Percentiles rank a stretch among this genome's conserved stretches.
These are phyloP conservation scores for Fomitopsis pinicola DNA, from an alignment of 1,284 basidiomycete species.

Conservation along the genomic window DNA sequence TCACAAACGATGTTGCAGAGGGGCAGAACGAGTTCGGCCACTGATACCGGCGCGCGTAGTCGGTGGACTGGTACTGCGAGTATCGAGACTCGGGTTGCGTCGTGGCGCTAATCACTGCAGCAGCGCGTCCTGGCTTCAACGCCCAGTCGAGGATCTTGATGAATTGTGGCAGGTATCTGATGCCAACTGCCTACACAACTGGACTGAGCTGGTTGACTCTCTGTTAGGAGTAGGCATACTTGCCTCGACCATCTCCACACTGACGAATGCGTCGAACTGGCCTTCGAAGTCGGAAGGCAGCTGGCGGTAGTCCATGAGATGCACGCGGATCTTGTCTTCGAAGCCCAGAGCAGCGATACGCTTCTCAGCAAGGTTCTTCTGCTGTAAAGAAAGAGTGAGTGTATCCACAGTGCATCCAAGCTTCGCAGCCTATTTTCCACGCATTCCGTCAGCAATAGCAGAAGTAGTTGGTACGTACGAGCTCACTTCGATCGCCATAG, in stretches of 20 bases:
- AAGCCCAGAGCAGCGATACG: conserved; percentile 48
- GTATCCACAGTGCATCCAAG: conserved; percentile 80
- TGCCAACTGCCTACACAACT: conserved; percentile 11
- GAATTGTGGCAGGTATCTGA: conserved; percentile 12
- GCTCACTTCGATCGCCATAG: conserved; percentile 79
- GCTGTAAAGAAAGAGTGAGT: conserved; percentile 81
- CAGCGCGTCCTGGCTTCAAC: conserved; percentile 35
- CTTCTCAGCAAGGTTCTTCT: conserved; percentile 82
- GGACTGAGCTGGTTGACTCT: background rate
- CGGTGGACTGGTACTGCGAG: conserved; percentile 29
- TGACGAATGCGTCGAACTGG: conserved; percentile 42
- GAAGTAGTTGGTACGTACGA: conserved; percentile 25
- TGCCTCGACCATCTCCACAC: conserved; percentile 50
- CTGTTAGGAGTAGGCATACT: conserved; percentile 24
- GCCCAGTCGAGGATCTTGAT: conserved; percentile 41
- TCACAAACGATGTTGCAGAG: conserved; percentile 31
- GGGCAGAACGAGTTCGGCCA: conserved; percentile 46
- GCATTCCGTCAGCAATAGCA: background rate
- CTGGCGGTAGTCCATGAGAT: conserved; percentile 43
- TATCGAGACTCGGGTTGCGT: conserved; percentile 44
- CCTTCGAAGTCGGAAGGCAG: conserved; percentile 31
- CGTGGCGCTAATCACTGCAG: conserved; percentile 44
- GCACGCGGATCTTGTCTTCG: conserved; percentile 35
- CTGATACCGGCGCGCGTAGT: conserved; percentile 42
- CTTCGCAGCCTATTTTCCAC: conserved; percentile 12